phyloP scores from a whole-genome alignment of 805 yeast genomes.

The Candida cerambycidarum region DNA sequence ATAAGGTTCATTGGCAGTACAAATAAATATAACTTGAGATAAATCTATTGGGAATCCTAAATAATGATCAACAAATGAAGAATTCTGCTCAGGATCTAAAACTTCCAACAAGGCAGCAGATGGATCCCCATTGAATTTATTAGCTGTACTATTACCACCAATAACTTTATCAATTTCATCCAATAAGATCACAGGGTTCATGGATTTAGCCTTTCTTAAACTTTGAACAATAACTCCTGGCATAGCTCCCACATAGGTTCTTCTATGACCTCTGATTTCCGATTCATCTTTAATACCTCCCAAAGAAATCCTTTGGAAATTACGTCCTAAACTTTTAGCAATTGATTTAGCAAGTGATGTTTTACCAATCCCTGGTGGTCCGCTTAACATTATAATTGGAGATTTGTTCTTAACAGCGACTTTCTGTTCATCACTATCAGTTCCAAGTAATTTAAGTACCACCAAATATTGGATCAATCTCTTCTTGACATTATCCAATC shows the following conservation, averaged over 20 bases:
- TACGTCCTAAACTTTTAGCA: conserved; percentile 69
- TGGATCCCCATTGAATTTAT: conserved; percentile 74
- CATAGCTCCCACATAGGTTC: conserved; percentile 91
- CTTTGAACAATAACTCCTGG: conserved; percentile 83
- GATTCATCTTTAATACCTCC: conserved; percentile 91
- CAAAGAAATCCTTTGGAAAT: conserved; percentile 75
- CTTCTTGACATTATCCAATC: conserved; percentile 51
- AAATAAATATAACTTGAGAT: conserved; percentile 76
- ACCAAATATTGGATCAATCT: conserved; percentile 78
- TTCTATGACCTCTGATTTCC: conserved; percentile 85
- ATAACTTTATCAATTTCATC: conserved; percentile 85
- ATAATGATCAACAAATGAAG: conserved; percentile 75
- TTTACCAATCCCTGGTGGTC: conserved; percentile 95
- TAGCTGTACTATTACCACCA: conserved; percentile 47
- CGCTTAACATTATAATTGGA: conserved; percentile 79
- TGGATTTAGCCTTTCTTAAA: conserved; percentile 67
- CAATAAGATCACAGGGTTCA: conserved; percentile 79
- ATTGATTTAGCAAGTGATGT: conserved; percentile 83
- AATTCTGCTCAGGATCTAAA: conserved; percentile 86
- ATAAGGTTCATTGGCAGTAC: conserved; percentile 80
- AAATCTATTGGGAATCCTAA: conserved; percentile 83
- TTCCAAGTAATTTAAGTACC: conserved; percentile 60
- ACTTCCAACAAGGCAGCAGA: conserved; percentile 87
- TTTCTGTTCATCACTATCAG: conserved; percentile 37
- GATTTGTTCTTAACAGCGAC: conserved; percentile 45